Conservation (phyloP, 305 asterid genomes). For the Plantago rigida region DNA sequence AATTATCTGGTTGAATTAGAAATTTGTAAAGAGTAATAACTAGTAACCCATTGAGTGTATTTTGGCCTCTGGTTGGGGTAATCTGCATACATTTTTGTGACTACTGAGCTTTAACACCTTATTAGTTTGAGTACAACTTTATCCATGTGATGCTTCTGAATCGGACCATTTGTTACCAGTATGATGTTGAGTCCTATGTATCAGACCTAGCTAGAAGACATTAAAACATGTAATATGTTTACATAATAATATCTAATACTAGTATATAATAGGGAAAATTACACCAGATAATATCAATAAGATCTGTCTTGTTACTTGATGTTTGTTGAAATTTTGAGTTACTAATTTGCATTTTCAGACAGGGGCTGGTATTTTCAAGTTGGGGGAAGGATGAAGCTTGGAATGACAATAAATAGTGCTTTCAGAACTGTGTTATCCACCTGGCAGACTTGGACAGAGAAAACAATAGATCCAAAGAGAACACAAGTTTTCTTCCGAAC, state of each 20-base stretch:
- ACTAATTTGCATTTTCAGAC: constrained; percentile 57
- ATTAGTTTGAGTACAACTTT: too few relatives aligned
- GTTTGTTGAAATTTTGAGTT: constrained; percentile 11
- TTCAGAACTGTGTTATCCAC: constrained; percentile 60
- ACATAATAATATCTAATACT: background rate
- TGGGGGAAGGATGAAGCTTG: constrained; percentile 73
- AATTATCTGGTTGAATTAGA: background rate
- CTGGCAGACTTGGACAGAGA: constrained; percentile 78
- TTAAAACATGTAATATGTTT: background rate
- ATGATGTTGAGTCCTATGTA: too few relatives aligned
- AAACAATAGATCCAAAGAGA: constrained; percentile 43
- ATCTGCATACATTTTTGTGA: background rate
- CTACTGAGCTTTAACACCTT: too few relatives aligned
- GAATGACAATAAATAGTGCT: constrained; percentile 63
- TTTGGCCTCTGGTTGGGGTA: background rate
- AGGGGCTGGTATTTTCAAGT: constrained; percentile 95
- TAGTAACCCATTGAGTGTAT: background rate
- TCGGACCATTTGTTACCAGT: too few relatives aligned
- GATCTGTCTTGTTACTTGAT: too few relatives aligned
- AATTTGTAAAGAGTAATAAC: background rate
- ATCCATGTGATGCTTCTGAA: too few relatives aligned
- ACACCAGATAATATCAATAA: background rate
- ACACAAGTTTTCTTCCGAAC: constrained; percentile 80
- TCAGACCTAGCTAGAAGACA: background rate
- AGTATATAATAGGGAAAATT: too few relatives aligned